Conservation (phyloP, 2,329 filamentous ascomycete species). For the Shiraia sp. region DNA sequence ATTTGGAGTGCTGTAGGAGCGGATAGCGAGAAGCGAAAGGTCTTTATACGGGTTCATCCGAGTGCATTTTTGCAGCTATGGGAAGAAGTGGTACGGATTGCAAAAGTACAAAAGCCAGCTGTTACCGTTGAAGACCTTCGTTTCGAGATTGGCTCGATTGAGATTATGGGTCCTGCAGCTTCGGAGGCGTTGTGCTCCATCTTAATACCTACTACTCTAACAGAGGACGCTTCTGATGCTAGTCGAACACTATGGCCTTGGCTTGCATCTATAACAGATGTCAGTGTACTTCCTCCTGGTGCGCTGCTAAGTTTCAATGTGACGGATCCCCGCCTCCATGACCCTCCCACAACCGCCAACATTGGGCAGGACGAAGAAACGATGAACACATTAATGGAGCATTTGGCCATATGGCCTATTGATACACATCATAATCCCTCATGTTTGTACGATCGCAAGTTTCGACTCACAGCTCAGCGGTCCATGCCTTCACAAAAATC, state of each 20-base stretch:
- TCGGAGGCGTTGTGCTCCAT: constrained; percentile 76
- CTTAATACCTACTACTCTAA: constrained; percentile 56
- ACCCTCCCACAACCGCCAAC: constrained; percentile 66
- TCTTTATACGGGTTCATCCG: constrained; percentile 80
- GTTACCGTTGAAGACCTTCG: constrained; percentile 70
- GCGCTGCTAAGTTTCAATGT: constrained; percentile 73
- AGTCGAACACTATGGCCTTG: constrained; percentile 40
- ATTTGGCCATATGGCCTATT: constrained; percentile 69
- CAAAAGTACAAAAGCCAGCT: constrained; percentile 63
- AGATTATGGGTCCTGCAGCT: constrained; percentile 72
- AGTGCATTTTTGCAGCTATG: constrained; percentile 75
- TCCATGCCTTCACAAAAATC: constrained; percentile 75
- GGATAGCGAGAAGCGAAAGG: constrained; percentile 49
- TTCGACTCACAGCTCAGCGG: constrained; percentile 66
- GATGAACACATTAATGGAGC: constrained; percentile 56
- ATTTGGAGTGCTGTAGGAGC: constrained; percentile 65
- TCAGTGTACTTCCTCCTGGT: constrained; percentile 69
- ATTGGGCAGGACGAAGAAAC: constrained; percentile 20
- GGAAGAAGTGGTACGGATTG: constrained; percentile 61
- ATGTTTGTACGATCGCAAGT: constrained; percentile 69
- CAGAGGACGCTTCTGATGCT: constrained; percentile 24
- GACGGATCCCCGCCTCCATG: constrained; percentile 77
- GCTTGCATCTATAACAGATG: constrained; percentile 42
- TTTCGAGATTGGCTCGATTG: constrained; percentile 73
- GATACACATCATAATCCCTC: constrained; percentile 56